Base-by-base conservation (phyloP, 345 rosid genomes). In the Eutrema japonicum region DNA sequence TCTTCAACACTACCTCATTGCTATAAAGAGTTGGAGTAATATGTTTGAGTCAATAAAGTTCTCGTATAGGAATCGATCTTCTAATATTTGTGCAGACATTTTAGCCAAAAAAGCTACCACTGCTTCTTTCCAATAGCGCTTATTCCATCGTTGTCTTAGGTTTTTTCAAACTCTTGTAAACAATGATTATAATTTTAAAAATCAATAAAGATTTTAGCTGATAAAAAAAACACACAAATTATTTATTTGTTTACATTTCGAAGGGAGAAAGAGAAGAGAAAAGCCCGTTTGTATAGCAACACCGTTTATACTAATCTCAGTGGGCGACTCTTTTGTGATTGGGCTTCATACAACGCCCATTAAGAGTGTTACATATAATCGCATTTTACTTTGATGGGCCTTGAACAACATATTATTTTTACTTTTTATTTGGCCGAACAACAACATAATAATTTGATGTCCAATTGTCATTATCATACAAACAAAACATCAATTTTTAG, bases 301-400 rank as follows among this genome's bases (percentile, higher is more conserved):
- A 5, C 14, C 4, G 1, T 42, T 6, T n/a, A 1, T n/a, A 46
- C 1, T 49, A 9, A 32, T 50, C 27, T 27, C n/a, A 10, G 35
- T 0, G 14, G 10, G 14, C 10, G 14, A 29, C 10, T 5, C 16
- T n/a, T 65, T 9, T 29, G 1, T n/a, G 3, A 29, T 40, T 50
- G 75, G 57, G 60, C 52, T 60, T 50, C 2, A 6, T 8, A 40
- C 1, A 45, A n/a, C 3, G 45, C 37, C 45, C 69, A 18, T 3
- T 48, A 18, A 14, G 3, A 16, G 12, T 27, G 10, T 7, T 27
- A 7, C 3, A 22, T 41, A 33, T 6, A 32, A n/a, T 56, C 8
- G 42, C 68, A 43, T 47, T 64, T 35, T 16, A 6, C 3, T 33
- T 16, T 11, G 22, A 8, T 51, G 71, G 48, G 48, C 71, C 59